Evolutionary conservation across 208 protist genomes (phyloP).

Genomic region (Trypanosoma mega): DNA sequence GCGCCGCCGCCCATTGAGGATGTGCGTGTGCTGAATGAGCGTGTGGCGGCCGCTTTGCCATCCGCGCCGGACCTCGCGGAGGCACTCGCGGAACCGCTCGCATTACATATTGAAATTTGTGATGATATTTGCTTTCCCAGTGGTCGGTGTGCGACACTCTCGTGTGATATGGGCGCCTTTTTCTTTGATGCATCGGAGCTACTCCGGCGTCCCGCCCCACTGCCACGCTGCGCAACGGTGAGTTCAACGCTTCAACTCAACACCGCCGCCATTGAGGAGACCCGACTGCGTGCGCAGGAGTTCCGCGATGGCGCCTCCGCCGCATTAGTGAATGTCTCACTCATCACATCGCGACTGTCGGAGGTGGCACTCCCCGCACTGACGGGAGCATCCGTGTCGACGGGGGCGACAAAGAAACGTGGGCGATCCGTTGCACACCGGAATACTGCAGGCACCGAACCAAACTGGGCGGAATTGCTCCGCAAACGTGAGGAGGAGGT

Average conservation of each 20-base stretch:
- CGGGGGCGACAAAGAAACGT: not conserved
- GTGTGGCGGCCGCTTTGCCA: conserved; percentile 3
- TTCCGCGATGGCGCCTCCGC: conserved; percentile 1
- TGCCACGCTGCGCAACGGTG: conserved; percentile 11
- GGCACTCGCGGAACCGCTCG: conserved; percentile 17
- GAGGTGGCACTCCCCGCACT: not conserved
- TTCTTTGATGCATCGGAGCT: conserved; percentile 16
- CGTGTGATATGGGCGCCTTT: conserved; percentile 19
- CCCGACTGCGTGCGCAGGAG: conserved; percentile 6
- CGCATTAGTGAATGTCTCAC: not conserved
- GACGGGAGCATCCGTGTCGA: not conserved
- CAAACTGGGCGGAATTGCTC: not conserved
- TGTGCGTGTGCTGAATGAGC: conserved; percentile 23
- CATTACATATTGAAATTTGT: conserved; percentile 15
- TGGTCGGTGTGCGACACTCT: conserved; percentile 5
- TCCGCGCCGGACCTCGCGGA: conserved; percentile 14
- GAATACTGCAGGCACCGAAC: not conserved
- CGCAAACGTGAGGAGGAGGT: conserved; percentile 8
- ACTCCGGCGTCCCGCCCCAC: conserved; percentile 4
- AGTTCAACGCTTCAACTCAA: conserved; percentile 5
- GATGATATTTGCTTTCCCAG: conserved; percentile 27
- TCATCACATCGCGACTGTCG: not conserved
- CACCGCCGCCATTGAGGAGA: conserved; percentile 22
- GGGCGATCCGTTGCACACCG: not conserved
- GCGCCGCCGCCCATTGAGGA: conserved; percentile 13